A percentile compares a stretch with the other conserved stretches of the same genome.
Conservation (phyloP, 306 rosid genomes). For the Oemleria cerasiformis region DNA sequence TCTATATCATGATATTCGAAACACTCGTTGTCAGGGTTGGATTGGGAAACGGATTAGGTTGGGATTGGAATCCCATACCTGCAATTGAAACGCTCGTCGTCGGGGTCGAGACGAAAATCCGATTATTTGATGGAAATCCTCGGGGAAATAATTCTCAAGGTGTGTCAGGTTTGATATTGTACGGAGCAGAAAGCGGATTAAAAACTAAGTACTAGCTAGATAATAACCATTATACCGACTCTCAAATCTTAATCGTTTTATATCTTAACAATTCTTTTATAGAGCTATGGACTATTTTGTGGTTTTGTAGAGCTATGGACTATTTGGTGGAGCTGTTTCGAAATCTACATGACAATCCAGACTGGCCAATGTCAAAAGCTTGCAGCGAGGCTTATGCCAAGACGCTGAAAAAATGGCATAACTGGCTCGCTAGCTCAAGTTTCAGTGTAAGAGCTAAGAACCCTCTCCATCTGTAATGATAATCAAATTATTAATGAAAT, state of each 20-base stretch:
- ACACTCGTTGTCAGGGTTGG: no score
- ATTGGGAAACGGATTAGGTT: no score
- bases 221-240: no score
- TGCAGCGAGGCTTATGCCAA: conserved; percentile 57
- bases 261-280: neutral
- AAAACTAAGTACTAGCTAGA: no score
- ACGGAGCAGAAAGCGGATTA: no score
- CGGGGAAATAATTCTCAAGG: no score
- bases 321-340: conserved; percentile 67
- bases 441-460: conserved; percentile 40
- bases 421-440: conserved; percentile 70
- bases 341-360: conserved; percentile 49
- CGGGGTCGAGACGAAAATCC: no score
- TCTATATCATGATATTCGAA: no score
- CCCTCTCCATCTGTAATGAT: neutral
- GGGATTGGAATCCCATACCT: no score
- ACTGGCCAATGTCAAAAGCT: conserved; percentile 69
- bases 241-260: neutral
- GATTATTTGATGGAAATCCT: no score
- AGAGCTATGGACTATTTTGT: neutral
- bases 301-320: conserved; percentile 58
- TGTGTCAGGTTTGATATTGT: no score
- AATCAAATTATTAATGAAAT: neutral
- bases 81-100: no score
- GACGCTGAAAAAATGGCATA: conserved; percentile 73